phyloP scores from a whole-genome alignment of 192 early-diverging fungal species.

The Umbelopsis sp. region DNA sequence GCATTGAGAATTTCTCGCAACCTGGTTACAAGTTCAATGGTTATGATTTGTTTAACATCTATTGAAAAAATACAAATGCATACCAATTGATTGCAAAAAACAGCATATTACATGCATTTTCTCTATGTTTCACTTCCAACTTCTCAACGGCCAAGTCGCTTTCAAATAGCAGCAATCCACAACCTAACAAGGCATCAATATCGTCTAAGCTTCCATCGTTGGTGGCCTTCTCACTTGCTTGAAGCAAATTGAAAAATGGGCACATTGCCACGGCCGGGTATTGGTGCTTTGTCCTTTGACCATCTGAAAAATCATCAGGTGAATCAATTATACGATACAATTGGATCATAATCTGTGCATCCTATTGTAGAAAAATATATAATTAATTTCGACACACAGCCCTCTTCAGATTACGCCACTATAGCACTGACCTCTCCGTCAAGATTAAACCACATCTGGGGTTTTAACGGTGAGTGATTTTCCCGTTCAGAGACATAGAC shows the following conservation, averaged over 20 bases:
- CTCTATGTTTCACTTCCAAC: background rate
- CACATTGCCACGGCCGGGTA: constrained; percentile 59
- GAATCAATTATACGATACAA: constrained; percentile 46
- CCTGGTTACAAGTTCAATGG: constrained; percentile 49
- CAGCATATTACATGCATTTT: constrained; percentile 38
- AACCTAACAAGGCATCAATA: constrained; percentile 72
- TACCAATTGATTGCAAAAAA: constrained; percentile 61
- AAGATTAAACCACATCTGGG: constrained; percentile 51
- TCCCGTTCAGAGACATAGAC: constrained; percentile 21
- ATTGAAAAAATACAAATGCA: constrained; percentile 5
- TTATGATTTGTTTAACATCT: background rate
- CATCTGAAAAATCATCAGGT: constrained; percentile 22
- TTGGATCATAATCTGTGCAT: constrained; percentile 36
- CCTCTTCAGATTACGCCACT: background rate
- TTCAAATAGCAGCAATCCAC: constrained; percentile 56
- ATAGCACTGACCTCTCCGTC: constrained; percentile 40
- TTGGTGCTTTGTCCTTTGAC: constrained; percentile 16
- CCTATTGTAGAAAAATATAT: constrained; percentile 8
- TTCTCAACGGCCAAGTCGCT: constrained; percentile 32
- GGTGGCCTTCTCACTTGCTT: constrained; percentile 67
- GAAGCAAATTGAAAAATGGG: constrained; percentile 69
- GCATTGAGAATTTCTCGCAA: constrained; percentile 71
- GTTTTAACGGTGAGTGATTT: constrained; percentile 28
- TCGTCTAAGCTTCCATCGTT: constrained; percentile 55
- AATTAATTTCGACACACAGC: background rate